phyloP scores from a whole-genome alignment of 805 yeast genomes.

The Lipomyces starkeyi region DNA sequence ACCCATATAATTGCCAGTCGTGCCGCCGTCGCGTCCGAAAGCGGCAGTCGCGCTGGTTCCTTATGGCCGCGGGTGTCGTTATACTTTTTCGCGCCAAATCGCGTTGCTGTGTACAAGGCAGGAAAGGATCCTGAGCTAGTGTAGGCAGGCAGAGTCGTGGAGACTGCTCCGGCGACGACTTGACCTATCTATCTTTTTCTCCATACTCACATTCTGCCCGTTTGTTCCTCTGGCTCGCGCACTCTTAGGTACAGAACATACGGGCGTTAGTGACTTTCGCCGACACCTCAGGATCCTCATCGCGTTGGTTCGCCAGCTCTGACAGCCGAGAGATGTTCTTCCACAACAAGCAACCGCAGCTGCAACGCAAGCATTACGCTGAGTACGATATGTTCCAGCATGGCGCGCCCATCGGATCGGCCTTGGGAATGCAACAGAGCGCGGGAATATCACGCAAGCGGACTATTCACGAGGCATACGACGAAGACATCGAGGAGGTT shows the following conservation, averaged over 20 bases:
- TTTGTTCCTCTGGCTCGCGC: not conserved
- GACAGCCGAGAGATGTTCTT: not conserved
- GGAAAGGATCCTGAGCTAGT: no score
- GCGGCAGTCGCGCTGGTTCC: no score
- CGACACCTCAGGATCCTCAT: not conserved
- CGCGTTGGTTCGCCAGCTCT: not conserved
- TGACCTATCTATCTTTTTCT: no score
- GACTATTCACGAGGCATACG: conserved; percentile 44
- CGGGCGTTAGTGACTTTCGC: not conserved
- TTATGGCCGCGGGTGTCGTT: no score
- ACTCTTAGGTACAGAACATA: not conserved
- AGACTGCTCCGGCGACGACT: no score
- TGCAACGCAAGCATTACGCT: not conserved
- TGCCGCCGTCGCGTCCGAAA: no score
- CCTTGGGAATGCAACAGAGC: conserved; percentile 47
- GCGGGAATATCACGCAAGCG: conserved; percentile 55
- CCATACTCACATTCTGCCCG: no score
- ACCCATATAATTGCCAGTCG: no score
- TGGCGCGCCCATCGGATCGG: conserved; percentile 42
- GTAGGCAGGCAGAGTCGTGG: no score
- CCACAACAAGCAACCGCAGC: not conserved
- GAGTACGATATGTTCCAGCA: not conserved
- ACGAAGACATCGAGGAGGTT: not conserved
- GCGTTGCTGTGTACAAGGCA: no score
- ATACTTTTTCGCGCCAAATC: no score